Conservation (phyloP, 805 yeast species). For the Kodamaea restingae region DNA sequence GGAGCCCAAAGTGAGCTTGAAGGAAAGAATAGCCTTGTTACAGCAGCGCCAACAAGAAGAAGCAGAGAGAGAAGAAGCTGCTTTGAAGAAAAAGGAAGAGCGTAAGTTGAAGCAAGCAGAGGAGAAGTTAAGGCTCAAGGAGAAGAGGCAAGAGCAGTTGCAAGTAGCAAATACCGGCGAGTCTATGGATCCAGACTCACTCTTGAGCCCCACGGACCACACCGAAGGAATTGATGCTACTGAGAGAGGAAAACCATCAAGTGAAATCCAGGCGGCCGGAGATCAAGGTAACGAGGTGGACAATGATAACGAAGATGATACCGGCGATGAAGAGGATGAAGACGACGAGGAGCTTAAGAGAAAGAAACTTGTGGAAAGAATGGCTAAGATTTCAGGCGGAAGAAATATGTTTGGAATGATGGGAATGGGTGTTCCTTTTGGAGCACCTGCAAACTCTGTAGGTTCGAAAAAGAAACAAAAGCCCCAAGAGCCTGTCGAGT, state of each 20-base stretch:
- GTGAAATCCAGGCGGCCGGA: conserved; percentile 3
- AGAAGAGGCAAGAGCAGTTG: conserved; percentile 16
- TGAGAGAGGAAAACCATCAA: no score
- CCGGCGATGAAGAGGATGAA: conserved; percentile 46
- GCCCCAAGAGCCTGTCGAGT: background rate
- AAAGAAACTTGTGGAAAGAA: conserved; percentile 77
- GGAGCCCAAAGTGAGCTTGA: conserved; percentile 75
- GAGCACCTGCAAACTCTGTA: conserved; percentile 16
- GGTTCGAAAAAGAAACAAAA: conserved; percentile 4
- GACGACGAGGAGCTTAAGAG: conserved; percentile 76
- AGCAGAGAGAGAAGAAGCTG: conserved; percentile 64
- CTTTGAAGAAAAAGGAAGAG: conserved; percentile 48
- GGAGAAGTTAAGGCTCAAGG: conserved; percentile 22
- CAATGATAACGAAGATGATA: conserved; percentile 48
- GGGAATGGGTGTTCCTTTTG: conserved; percentile 47
- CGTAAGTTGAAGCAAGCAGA: conserved; percentile 43
- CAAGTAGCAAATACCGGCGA: background rate
- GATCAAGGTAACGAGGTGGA: conserved; percentile 15
- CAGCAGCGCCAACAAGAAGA: conserved; percentile 81
- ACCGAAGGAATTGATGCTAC: no score
- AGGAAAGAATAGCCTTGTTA: conserved; percentile 79
- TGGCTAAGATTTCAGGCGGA: conserved; percentile 94
- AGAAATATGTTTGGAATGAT: conserved; percentile 74
- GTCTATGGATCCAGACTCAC: background rate
- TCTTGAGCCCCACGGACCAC: no score